Evolutionary conservation across 805 yeast genomes (phyloP).

Genomic region (Kuraishia hungarica): DNA sequence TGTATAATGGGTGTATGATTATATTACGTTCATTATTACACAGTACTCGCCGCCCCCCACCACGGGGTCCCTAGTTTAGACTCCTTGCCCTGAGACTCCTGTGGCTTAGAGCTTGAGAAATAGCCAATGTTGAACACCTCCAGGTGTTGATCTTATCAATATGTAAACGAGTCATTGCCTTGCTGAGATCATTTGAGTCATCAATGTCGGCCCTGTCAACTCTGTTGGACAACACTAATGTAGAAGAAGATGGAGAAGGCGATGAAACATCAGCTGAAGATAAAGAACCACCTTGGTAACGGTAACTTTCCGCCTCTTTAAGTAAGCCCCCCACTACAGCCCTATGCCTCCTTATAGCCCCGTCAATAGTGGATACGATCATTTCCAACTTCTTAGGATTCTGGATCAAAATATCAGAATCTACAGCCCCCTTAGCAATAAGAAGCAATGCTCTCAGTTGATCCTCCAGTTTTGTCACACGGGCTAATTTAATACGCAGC

Average conservation of each 20-base stretch:
- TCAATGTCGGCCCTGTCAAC: too few relatives aligned
- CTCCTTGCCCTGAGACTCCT: background rate
- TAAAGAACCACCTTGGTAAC: background rate
- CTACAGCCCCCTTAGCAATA: slow-evolving; percentile 16
- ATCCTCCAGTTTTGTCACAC: slow-evolving; percentile 8
- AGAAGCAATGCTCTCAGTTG: slow-evolving; percentile 16
- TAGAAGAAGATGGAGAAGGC: too few relatives aligned
- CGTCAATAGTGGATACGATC: slow-evolving; percentile 18
- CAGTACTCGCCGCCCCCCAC: too few relatives aligned
- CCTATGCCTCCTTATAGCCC: slow-evolving; percentile 11
- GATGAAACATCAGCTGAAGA: too few relatives aligned
- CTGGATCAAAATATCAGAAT: slow-evolving; percentile 20
- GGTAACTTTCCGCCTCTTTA: background rate
- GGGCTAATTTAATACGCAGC: slow-evolving; percentile 9
- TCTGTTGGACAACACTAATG: too few relatives aligned
- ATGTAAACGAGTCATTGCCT: slow-evolving; percentile 7
- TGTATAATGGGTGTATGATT: too few relatives aligned
- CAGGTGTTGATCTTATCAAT: slow-evolving; percentile 4
- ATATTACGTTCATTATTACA: too few relatives aligned
- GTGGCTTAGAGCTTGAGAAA: background rate
- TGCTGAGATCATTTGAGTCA: too few relatives aligned
- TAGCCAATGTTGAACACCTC: background rate
- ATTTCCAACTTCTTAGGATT: slow-evolving; percentile 18
- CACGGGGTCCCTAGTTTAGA: too few relatives aligned
- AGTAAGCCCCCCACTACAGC: slow-evolving; percentile 8